phyloP scores from a whole-genome alignment of 1,284 basidiomycete species.

The Quambalaria eucalypti region DNA sequence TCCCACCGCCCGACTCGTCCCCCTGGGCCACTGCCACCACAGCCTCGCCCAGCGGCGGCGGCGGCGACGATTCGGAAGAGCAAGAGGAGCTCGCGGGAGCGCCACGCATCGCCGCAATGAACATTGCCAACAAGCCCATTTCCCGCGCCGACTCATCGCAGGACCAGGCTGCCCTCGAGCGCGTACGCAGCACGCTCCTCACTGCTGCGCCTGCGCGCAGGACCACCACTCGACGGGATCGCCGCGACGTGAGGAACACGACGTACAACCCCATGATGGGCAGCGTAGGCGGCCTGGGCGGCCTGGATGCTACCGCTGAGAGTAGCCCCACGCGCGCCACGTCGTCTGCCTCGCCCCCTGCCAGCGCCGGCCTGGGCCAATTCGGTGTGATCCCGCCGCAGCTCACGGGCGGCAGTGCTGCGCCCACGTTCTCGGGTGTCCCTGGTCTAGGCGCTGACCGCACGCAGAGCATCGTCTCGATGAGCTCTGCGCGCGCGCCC shows the following conservation, averaged over 20 bases:
- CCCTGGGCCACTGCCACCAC: slow-evolving; percentile 46
- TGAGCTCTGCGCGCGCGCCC: slow-evolving; percentile 1
- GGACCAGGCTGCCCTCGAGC: slow-evolving; percentile 51
- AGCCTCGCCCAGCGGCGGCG: slow-evolving; percentile 8
- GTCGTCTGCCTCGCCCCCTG: too few relatives aligned
- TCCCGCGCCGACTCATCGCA: slow-evolving; percentile 48
- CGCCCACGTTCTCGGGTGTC: slow-evolving; percentile 12
- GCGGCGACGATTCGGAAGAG: slow-evolving; percentile 45
- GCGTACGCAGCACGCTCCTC: slow-evolving; percentile 51
- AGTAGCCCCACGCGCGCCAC: too few relatives aligned
- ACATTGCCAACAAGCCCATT: slow-evolving; percentile 49
- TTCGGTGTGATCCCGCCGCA: slow-evolving; percentile 12
- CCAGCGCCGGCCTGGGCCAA: slow-evolving; percentile 19
- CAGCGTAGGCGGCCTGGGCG: neutral
- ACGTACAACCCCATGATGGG: slow-evolving; percentile 33
- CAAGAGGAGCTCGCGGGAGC: slow-evolving; percentile 16
- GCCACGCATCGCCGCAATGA: slow-evolving; percentile 27
- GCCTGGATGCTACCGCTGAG: too few relatives aligned
- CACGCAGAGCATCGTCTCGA: slow-evolving; percentile 29
- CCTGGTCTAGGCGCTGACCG: slow-evolving; percentile 21
- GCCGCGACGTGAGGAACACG: slow-evolving; percentile 51
- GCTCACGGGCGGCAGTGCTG: neutral
- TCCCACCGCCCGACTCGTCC: slow-evolving; percentile 51
- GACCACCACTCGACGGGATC: slow-evolving; percentile 48
- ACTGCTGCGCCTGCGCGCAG: slow-evolving; percentile 29